Conservation (phyloP, 2,329 filamentous ascomycete species). For the Monilinia fructigena region DNA sequence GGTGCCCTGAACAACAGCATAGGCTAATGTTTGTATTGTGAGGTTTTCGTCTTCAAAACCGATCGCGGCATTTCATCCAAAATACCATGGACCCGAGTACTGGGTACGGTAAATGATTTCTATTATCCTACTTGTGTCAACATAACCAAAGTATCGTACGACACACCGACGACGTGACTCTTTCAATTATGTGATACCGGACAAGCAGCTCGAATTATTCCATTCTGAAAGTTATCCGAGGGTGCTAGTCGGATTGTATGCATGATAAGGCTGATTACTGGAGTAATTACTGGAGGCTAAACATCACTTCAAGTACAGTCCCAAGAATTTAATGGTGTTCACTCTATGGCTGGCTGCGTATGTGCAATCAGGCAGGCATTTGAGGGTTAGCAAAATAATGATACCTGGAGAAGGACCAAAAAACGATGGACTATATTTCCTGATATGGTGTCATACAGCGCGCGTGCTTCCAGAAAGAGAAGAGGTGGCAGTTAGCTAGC, state of each 20-base stretch:
- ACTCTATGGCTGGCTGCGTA: constrained; percentile 4
- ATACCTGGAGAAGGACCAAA: background rate
- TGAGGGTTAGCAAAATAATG: background rate
- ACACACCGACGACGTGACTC: background rate
- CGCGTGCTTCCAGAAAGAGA: background rate
- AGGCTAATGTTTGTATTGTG: background rate
- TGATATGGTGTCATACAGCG: background rate
- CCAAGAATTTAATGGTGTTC: background rate
- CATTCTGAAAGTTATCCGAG: background rate
- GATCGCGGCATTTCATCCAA: background rate
- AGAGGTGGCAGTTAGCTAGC: background rate
- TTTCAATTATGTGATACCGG: background rate
- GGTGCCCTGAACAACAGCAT: too few species aligned
- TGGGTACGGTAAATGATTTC: background rate
- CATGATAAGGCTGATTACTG: constrained; percentile 7
- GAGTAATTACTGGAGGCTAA: background rate
- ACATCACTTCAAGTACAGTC: background rate
- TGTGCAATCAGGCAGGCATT: background rate
- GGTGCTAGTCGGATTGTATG: background rate
- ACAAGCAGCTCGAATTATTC: background rate
- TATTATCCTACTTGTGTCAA: background rate
- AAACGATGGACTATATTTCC: constrained; percentile 3
- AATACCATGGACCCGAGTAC: constrained; percentile 2
- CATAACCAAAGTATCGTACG: background rate
- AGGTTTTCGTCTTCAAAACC: background rate